Percentiles rank a stretch among this genome's conserved stretches.
phyloP scores from a whole-genome alignment of 2,329 filamentous ascomycete species.

The Penicillium sp. region DNA sequence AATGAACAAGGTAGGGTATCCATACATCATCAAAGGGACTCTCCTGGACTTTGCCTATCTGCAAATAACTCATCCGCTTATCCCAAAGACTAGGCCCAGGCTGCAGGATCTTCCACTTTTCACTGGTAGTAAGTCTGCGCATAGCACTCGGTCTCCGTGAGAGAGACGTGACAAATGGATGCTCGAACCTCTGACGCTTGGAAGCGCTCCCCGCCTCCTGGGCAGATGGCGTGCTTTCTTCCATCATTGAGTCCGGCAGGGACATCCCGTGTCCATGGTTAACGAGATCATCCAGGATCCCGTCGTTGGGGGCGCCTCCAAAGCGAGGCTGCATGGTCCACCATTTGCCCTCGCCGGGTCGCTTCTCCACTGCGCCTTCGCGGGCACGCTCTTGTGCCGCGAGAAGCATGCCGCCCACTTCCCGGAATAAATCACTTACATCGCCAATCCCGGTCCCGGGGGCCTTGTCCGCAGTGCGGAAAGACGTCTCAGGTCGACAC shows the following conservation, averaged over 20 bases:
- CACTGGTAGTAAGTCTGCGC: constrained; percentile 47
- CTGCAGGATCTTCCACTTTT: constrained; percentile 55
- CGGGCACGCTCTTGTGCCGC: constrained; percentile 61
- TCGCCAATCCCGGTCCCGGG: constrained; percentile 37
- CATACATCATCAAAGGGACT: constrained; percentile 57
- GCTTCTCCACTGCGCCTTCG: constrained; percentile 52
- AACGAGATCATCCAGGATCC: constrained; percentile 36
- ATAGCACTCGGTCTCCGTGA: constrained; percentile 35
- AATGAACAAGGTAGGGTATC: neutral
- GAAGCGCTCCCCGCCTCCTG: constrained; percentile 33
- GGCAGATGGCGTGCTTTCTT: constrained; percentile 28
- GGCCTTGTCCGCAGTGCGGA: constrained; percentile 41
- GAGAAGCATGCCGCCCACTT: constrained; percentile 58
- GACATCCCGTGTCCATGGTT: constrained; percentile 31
- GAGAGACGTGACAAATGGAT: constrained; percentile 32
- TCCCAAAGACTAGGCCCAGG: constrained; percentile 57
- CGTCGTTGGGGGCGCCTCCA: constrained; percentile 50
- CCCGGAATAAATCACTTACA: constrained; percentile 56
- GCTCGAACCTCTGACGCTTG: constrained; percentile 42
- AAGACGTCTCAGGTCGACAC: constrained; percentile 56
- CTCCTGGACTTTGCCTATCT: constrained; percentile 54
- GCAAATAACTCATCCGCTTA: constrained; percentile 55
- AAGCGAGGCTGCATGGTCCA: constrained; percentile 59
- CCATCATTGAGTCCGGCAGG: constrained; percentile 29
- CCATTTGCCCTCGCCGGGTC: constrained; percentile 59